A percentile compares a stretch with the other conserved stretches of the same genome.
phyloP scores from a whole-genome alignment of 768 basidiomycete species.

The Mycena polygramma region DNA sequence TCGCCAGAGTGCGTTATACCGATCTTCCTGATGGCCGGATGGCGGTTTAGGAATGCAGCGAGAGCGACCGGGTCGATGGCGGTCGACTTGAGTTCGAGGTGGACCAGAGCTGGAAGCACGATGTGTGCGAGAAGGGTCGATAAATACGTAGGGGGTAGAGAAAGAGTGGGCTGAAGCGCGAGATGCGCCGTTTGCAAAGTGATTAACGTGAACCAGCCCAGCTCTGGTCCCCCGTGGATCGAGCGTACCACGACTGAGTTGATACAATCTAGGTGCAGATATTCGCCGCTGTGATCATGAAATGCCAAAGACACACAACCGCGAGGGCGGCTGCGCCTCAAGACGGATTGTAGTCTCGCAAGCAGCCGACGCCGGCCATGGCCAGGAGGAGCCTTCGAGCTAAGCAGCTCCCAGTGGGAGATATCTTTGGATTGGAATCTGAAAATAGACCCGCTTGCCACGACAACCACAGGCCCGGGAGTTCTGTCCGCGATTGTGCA shows the following conservation, averaged over 20 bases:
- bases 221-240: background rate
- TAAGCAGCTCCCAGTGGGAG: background rate
- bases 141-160: background rate
- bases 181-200: background rate
- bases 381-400: no score
- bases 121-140: background rate
- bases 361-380: no score
- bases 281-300: background rate
- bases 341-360: no score
- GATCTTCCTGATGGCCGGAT: no score
- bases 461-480: background rate
- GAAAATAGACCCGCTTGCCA: background rate
- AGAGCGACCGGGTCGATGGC: background rate
- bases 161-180: background rate
- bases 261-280: background rate
- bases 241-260: background rate
- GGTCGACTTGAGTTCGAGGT: background rate
- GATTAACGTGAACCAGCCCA: background rate
- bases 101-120: background rate
- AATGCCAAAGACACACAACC: no score
- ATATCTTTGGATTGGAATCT: background rate
- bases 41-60: background rate
- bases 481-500: background rate
- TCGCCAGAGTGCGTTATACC: no score
- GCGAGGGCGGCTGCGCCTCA: no score